Percentiles rank a stretch among this genome's conserved stretches.
Conservation (phyloP, 192 early-diverging fungal genomes). For the Polychytrium aggregatum region DNA sequence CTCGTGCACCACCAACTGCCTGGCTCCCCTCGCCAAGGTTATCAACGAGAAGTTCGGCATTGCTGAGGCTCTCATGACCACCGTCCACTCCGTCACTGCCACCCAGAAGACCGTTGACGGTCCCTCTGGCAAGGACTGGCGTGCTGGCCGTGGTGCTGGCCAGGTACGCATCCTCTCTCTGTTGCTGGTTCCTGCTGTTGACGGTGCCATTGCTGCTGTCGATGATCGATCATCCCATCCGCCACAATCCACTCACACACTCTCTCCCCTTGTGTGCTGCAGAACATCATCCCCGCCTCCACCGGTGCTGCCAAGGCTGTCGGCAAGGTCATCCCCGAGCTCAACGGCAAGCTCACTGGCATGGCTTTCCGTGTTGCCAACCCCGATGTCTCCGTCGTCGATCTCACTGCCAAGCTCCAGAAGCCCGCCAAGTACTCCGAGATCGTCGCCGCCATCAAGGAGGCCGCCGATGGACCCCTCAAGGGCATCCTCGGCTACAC, state of each 20-base stretch:
- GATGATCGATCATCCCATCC: too few relatives aligned
- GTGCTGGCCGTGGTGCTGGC: conserved; percentile 88
- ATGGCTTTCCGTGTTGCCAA: conserved; percentile 97
- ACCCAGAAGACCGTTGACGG: conserved; percentile 99
- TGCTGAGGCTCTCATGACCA: conserved; percentile 95
- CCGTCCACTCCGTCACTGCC: conserved; percentile 95
- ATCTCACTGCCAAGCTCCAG: conserved; percentile 83
- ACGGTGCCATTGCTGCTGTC: too few relatives aligned
- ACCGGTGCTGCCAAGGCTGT: conserved; percentile 99
- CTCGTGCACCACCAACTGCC: conserved; percentile 99
- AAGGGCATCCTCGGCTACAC: conserved; percentile 92
- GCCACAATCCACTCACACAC: background rate
- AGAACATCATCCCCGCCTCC: conserved; percentile 95
- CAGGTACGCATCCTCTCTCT: too few relatives aligned
- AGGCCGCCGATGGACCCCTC: conserved; percentile 62
- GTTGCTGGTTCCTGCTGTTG: too few relatives aligned
- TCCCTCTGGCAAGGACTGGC: conserved; percentile 95
- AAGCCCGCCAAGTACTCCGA: conserved; percentile 86
- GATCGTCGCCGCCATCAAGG: conserved; percentile 81
- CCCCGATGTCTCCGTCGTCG: conserved; percentile 93
- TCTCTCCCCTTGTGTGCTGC: background rate
- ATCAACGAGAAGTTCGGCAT: conserved; percentile 94
- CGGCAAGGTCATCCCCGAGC: conserved; percentile 87
- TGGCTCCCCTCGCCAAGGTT: conserved; percentile 95
- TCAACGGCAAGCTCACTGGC: conserved; percentile 95